A percentile compares a stretch with the other conserved stretches of the same genome.
Conservation (phyloP, 1,284 basidiomycete species). For the Pulveroboletus sp. region DNA sequence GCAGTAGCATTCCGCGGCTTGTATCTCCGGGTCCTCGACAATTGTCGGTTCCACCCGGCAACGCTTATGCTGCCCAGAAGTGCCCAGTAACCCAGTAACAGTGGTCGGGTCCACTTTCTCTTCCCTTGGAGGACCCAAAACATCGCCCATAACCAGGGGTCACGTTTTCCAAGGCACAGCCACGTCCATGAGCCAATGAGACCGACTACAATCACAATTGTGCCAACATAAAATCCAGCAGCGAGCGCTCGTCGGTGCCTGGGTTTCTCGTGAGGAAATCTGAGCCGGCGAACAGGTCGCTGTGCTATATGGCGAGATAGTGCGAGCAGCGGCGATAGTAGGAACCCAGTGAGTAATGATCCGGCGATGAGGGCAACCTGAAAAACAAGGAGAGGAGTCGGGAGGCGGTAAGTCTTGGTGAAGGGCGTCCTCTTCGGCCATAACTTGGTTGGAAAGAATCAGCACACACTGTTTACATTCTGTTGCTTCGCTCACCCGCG, state of each 20-base stretch:
- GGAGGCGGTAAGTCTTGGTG: conserved; percentile 91
- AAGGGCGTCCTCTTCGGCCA: conserved; percentile 81
- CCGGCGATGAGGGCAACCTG: conserved; percentile 94
- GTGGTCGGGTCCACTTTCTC: conserved; percentile 80
- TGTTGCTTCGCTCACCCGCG: conserved; percentile 55
- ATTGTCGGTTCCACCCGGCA: conserved; percentile 89
- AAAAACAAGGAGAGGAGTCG: conserved; percentile 89
- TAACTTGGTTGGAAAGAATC: conserved; percentile 50
- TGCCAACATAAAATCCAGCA: conserved; percentile 81
- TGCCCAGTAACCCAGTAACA: conserved; percentile 85
- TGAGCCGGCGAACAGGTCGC: conserved; percentile 85
- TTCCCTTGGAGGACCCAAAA: conserved; percentile 76
- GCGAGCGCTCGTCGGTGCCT: conserved; percentile 85
- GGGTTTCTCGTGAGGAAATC: conserved; percentile 86
- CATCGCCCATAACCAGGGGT: conserved; percentile 90
- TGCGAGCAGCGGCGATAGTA: conserved; percentile 92
- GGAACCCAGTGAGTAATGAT: conserved; percentile 87
- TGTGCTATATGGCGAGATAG: conserved; percentile 93
- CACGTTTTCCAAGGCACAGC: conserved; percentile 82
- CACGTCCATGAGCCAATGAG: conserved; percentile 92
- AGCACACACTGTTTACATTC: conserved; percentile 1
- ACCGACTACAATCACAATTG: conserved; percentile 77
- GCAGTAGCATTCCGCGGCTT: conserved; percentile 45
- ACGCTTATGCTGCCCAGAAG: conserved; percentile 80
- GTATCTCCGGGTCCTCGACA: conserved; percentile 74